phyloP scores from a whole-genome alignment of 139 green algal species.

The Chara braunii region DNA sequence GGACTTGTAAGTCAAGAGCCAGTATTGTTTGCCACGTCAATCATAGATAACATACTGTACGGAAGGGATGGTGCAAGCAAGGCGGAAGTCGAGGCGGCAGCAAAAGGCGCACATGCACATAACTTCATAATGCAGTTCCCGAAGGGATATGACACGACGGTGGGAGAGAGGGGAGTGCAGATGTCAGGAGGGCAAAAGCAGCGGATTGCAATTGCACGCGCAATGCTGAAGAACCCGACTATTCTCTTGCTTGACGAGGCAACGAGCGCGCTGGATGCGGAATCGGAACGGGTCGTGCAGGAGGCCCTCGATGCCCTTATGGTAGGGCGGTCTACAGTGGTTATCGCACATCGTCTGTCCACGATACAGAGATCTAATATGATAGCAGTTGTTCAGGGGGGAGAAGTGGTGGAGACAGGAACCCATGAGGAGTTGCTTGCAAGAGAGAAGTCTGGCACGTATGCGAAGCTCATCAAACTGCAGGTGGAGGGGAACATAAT shows the following conservation, averaged over 20 bases:
- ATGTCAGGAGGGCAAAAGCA: conserved; percentile 83
- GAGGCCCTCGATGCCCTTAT: conserved; percentile 28
- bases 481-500: conserved; percentile 8
- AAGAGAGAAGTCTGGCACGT: conserved; percentile 13
- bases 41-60: conserved; percentile 45
- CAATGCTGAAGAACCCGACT: conserved; percentile 65
- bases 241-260: conserved; percentile 86
- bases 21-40: conserved; percentile 53
- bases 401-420: conserved; percentile 42
- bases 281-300: conserved; percentile 52
- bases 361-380: conserved; percentile 27
- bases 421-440: conserved; percentile 44
- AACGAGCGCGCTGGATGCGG: conserved; percentile 74
- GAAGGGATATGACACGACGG: conserved; percentile 46
- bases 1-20: conserved; percentile 85
- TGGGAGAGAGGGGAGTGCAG: conserved; percentile 42
- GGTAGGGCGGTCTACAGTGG: conserved; percentile 35
- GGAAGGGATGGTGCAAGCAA: conserved; percentile 9
- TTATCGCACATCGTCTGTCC: conserved; percentile 40
- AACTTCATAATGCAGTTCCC: conserved; percentile 58
- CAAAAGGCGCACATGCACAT: conserved; percentile 56
- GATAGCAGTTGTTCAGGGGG: conserved; percentile 39
- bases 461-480: conserved; percentile 28
- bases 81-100: conserved; percentile 49
- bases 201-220: conserved; percentile 83